A percentile compares a stretch with the other conserved stretches of the same genome.
Conservation (phyloP, 108 stramenopile species). For the Cylindrotheca closterium region DNA sequence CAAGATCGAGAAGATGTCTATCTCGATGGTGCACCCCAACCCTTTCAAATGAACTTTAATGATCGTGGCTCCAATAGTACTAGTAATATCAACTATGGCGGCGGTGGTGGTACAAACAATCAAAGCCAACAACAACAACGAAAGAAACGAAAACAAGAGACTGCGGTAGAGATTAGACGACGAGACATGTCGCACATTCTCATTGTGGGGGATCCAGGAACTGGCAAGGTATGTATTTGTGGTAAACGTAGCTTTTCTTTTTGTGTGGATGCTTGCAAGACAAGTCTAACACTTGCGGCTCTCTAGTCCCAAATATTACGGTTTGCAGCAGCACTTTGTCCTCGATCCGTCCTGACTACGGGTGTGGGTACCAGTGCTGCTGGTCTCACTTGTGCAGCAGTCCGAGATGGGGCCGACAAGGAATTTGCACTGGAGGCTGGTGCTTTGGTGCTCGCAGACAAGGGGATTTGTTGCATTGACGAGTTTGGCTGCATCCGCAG, state of each 20-base stretch:
- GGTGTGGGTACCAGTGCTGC: slow-evolving; percentile 97
- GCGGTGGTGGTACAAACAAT: not conserved
- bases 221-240: slow-evolving; percentile 23
- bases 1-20: not conserved
- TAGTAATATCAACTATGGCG: slow-evolving; percentile 24
- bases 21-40: slow-evolving; percentile 33
- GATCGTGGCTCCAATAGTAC: not conserved
- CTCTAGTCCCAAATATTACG: slow-evolving; percentile 88
- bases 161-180: slow-evolving; percentile 56
- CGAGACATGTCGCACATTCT: slow-evolving; percentile 87
- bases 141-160: slow-evolving; percentile 18
- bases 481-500: slow-evolving; percentile 89
- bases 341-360: slow-evolving; percentile 93
- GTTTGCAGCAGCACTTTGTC: slow-evolving; percentile 90
- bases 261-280: not conserved
- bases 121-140: not conserved
- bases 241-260: slow-evolving; percentile 9
- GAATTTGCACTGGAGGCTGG: slow-evolving; percentile 98
- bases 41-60: slow-evolving; percentile 49
- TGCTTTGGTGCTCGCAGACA: slow-evolving; percentile 94
- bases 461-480: slow-evolving; percentile 96
- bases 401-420: slow-evolving; percentile 82
- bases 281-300: too few species aligned
- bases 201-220: slow-evolving; percentile 88
- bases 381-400: slow-evolving; percentile 98